Base-by-base conservation (phyloP, 2,329 filamentous ascomycete genomes). In the Aspergillus tanneri region DNA sequence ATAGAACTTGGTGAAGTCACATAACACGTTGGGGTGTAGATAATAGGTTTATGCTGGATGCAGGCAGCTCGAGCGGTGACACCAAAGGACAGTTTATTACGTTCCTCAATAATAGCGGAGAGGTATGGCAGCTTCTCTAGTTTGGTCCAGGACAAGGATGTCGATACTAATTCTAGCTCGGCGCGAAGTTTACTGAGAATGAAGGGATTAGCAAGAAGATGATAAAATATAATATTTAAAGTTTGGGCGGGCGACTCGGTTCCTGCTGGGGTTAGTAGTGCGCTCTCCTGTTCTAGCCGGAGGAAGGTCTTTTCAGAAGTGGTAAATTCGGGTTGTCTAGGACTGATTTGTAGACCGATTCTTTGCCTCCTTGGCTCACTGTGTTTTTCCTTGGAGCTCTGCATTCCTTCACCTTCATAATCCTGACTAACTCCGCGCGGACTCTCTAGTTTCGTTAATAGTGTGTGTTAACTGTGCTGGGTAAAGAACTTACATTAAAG, bases 71-170 rank as follows among this genome's bases (percentile, higher is more conserved):
- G 57, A 4, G 68, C 67, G 9, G 66, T 69, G 2, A 73, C 56
- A 1, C 71, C 71, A 42, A 72, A 73, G 2, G 58, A 61, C 10
- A 75, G 58, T 2, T 64, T 61, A 3, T 64, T 49, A 6, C 56
- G 61, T 54, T 67, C 65, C 39, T 61, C 58, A 7, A 74, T 64
- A 9, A 69, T 53, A 1, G 70, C 72, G 3, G 67, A 63, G 9
- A 78, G 61, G 54, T 72, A 73, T 2, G 71, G 67, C 5, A 72
- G 60, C 41, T 65, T 55, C 50, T 74, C 62, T 3, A 71, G 58
- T 22, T 60, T 47, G 10, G 55, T 48, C 57, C 60, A 62, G 12
- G 47, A 57, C n/a, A n/a, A n/a, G 22, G 19, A 40, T 18, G 11
- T 40, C 9, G 36, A 47, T 6, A 47, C 49, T 8, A 38, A 24